phyloP scores from a whole-genome alignment of 2,329 filamentous ascomycete species.

The Microcyclospora tardicrescens region DNA sequence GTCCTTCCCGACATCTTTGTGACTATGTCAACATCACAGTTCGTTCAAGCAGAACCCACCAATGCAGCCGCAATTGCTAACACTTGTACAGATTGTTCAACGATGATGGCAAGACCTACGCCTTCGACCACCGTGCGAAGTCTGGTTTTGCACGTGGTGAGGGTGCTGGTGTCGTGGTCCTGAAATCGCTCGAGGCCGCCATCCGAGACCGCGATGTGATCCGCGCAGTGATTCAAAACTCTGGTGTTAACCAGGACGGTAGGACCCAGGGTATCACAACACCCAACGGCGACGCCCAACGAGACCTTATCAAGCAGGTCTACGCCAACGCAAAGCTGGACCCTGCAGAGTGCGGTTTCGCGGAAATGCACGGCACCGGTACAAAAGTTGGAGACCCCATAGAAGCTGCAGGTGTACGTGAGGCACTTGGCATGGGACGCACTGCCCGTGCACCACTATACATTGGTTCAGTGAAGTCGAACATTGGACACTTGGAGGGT shows the following conservation, averaged over 20 bases:
- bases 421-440: not conserved
- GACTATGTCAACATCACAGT: not conserved
- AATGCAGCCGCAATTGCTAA: not conserved
- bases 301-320: conserved; percentile 17
- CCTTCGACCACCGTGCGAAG: conserved; percentile 1
- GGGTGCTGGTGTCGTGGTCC: conserved; percentile 35
- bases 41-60: not conserved
- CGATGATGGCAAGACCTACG: conserved; percentile 1
- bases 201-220: conserved; percentile 1
- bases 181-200: conserved; percentile 16
- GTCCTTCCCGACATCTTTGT: conserved; percentile 3
- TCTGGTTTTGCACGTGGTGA: conserved; percentile 2
- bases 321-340: conserved; percentile 22
- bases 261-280: conserved; percentile 26
- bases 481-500: conserved; percentile 8
- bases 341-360: not conserved
- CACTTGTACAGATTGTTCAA: conserved; percentile 6
- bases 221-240: conserved; percentile 24
- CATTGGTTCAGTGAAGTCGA: conserved; percentile 10
- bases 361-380: conserved; percentile 12
- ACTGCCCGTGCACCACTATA: conserved; percentile 1
- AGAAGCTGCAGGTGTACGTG: conserved; percentile 4
- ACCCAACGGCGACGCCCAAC: conserved; percentile 25
- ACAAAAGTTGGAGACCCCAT: conserved; percentile 9
- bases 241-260: conserved; percentile 26